These are phyloP conservation scores for sweet orange (Citrus sinensis) DNA, from an alignment of 345 rosid species.

Conservation along the genomic window DNA sequence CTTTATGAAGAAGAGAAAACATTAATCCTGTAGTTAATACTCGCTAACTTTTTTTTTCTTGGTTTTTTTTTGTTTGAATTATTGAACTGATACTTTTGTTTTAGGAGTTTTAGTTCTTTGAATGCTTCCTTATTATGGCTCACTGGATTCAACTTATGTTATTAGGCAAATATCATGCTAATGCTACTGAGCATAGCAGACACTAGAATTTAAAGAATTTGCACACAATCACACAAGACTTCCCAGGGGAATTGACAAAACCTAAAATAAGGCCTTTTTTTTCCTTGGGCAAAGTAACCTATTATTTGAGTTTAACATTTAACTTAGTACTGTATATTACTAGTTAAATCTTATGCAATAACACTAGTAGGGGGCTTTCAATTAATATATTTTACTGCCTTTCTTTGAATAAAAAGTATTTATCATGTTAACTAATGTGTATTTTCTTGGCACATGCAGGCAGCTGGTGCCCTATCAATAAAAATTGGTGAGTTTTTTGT, in stretches of 20 bases:
- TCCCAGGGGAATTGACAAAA: not conserved
- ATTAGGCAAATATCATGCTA: not conserved
- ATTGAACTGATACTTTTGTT: not conserved
- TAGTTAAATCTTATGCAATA: not conserved
- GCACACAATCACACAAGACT: not conserved
- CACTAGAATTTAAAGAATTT: not conserved
- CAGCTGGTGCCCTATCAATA: conserved; percentile 91
- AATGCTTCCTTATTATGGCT: not conserved
- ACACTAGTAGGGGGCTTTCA: not conserved
- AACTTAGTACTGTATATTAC: not conserved
- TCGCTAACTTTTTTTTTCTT: not conserved
- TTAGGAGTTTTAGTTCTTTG: not conserved
- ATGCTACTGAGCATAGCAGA: not conserved
- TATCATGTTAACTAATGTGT: not conserved
- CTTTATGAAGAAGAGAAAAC: not conserved
- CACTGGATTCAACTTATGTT: not conserved
- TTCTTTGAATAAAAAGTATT: not conserved
- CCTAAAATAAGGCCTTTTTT: no score
- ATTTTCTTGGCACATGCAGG: conserved; percentile 44
- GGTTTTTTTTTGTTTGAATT: not conserved
- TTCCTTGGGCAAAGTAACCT: not conserved
- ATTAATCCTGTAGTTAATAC: not conserved
- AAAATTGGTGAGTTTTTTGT: conserved; percentile 71
- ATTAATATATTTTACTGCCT: not conserved
- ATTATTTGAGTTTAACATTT: not conserved